Percentiles rank a stretch among this genome's conserved stretches.
Evolutionary conservation across 108 stramenopile species (phyloP).

Genomic region (Nitzschia sp.): DNA sequence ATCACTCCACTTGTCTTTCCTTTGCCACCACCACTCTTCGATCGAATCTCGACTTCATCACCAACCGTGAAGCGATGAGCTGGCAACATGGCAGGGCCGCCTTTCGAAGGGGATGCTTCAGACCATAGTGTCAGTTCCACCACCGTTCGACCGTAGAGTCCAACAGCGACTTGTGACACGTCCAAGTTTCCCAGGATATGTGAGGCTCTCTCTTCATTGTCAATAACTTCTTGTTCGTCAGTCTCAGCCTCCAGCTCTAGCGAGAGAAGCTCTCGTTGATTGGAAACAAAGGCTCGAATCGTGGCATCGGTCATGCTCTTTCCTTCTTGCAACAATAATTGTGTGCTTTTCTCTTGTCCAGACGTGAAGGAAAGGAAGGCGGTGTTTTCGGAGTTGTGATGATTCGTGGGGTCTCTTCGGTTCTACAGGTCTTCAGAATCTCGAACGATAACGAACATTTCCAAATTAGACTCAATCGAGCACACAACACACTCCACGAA

Average conservation of each 20-base stretch:
- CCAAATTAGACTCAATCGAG: not conserved
- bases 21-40: conserved; percentile 30
- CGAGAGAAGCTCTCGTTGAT: conserved; percentile 66
- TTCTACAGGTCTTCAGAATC: not conserved
- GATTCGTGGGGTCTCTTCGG: not conserved
- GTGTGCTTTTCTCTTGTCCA: too few relatives aligned
- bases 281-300: conserved; percentile 61
- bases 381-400: not conserved
- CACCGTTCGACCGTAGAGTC: conserved; percentile 81
- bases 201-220: conserved; percentile 42
- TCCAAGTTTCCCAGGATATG: conserved; percentile 44
- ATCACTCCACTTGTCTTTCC: conserved; percentile 53
- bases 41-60: conserved; percentile 81
- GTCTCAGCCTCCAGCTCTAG: conserved; percentile 57
- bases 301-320: conserved; percentile 34
- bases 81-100: conserved; percentile 33
- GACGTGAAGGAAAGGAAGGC: not conserved
- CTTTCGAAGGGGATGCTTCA: not conserved
- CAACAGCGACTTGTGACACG: conserved; percentile 62
- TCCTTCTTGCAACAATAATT: not conserved
- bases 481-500: not conserved
- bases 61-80: conserved; percentile 83
- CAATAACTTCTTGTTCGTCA: conserved; percentile 7
- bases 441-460: not conserved
- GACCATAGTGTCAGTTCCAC: conserved; percentile 44